These are phyloP conservation scores for Falciphora oryzae DNA, from an alignment of 2,329 filamentous ascomycete species.

Conservation along the genomic window DNA sequence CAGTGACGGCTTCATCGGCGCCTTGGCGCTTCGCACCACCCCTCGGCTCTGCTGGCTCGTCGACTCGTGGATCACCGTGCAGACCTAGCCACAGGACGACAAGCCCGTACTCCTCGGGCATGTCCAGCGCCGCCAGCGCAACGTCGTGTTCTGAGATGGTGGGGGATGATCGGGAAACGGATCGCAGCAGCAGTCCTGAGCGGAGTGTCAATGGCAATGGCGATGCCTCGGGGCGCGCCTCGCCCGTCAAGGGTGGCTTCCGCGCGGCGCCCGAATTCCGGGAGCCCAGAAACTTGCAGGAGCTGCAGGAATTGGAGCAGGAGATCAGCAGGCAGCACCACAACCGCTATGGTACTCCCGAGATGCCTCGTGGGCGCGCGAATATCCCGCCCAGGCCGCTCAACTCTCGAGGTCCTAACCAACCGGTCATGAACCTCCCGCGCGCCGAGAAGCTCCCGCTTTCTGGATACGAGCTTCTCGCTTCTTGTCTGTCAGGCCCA, in stretches of 20 bases:
- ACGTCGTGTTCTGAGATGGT: slow-evolving; percentile 28
- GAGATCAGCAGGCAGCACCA: slow-evolving; percentile 12
- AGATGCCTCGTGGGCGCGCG: slow-evolving; percentile 35
- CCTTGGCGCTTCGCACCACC: neutral
- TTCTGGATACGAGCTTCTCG: slow-evolving; percentile 59
- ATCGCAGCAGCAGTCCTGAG: slow-evolving; percentile 39
- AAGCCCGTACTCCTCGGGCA: slow-evolving; percentile 37
- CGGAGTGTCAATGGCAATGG: slow-evolving; percentile 28
- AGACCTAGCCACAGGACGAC: slow-evolving; percentile 17
- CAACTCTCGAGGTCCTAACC: slow-evolving; percentile 28
- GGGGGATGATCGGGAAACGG: slow-evolving; percentile 33
- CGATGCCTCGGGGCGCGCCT: slow-evolving; percentile 5
- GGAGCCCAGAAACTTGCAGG: neutral
- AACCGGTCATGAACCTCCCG: slow-evolving; percentile 29
- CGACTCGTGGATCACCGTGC: slow-evolving; percentile 11
- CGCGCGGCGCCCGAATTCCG: slow-evolving; percentile 17
- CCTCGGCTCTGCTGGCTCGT: slow-evolving; percentile 14
- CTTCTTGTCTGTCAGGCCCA: slow-evolving; percentile 42
- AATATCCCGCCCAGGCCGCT: slow-evolving; percentile 31
- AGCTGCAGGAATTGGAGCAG: slow-evolving; percentile 11
- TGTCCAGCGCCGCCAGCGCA: slow-evolving; percentile 46
- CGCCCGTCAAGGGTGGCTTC: neutral
- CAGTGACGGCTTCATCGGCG: slow-evolving; percentile 13
- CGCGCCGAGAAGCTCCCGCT: slow-evolving; percentile 38
- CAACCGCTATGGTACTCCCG: slow-evolving; percentile 33